Base-by-base conservation (phyloP, 2,329 filamentous ascomycete genomes). In the Talaromyces albobiverticillius region DNA sequence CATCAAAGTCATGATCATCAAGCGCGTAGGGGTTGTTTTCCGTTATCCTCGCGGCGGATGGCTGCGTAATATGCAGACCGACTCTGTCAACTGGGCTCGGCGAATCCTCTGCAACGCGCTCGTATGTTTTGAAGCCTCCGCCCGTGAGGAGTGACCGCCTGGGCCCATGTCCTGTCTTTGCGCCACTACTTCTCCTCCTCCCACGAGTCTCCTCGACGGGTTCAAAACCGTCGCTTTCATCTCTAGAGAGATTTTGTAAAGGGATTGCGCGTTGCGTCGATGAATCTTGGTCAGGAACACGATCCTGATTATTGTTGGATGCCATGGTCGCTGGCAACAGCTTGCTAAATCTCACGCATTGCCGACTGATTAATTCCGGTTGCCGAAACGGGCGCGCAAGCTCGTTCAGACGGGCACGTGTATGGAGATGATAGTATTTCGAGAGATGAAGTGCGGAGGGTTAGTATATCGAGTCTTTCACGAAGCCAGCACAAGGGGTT, bases 231-330 rank as follows among this genome's bases (percentile, higher is more conserved):
- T 57, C 60, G 52, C 68, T 69, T 31, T 69, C 68, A 23, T 69
- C 67, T 55, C 71, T 68, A 11, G 76, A 75, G 32, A 89, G 76
- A 62, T 86, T 82, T 70, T 85, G 85, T 55, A 93, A 76, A 56
- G 87, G 88, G 73, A 94, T 92, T 58, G 86, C 86, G 52, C 73
- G 71, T 55, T 65, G 58, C n/a, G 59, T 58, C 20, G 59, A 57
- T 50, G 60, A 60, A 36, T 68, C 62, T 51, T 61, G 59, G 55
- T 62, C 56, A 60, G 60, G 60, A 25, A 16, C 18, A n/a, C 45
- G 56, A 36, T 36, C 47, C 31, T 61, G 63, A 58, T 68, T 65
- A 61, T 64, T 66, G 60, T 65, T 67, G 50, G 71, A 67, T 64
- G 72, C 72, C 72, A 75, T 75, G 61, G 63, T 71, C 59, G 64